Evolutionary conservation across 768 basidiomycete genomes (phyloP).

Genomic region (Hydnum rufescens): DNA sequence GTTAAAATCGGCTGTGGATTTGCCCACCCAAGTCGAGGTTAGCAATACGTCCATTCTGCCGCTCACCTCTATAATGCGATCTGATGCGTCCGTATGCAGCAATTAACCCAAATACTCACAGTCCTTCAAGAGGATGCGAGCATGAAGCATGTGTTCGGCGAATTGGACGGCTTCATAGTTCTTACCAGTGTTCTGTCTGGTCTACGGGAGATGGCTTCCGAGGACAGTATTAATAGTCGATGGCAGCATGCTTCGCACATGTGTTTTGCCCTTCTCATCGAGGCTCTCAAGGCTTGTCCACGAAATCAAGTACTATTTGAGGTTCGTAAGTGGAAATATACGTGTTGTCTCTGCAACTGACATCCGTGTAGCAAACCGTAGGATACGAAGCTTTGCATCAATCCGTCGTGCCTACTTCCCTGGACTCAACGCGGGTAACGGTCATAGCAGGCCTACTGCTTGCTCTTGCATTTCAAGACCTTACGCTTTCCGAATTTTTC

Average conservation of each 20-base stretch:
- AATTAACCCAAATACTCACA: slow-evolving; percentile 35
- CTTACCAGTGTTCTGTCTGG: slow-evolving; percentile 55
- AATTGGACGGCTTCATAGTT: slow-evolving; percentile 62
- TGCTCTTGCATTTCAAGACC: slow-evolving; percentile 45
- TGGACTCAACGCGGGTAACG: no score
- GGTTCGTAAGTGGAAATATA: slow-evolving; percentile 20
- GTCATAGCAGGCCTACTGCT: no score
- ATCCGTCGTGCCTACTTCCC: slow-evolving; percentile 26
- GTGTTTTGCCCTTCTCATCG: slow-evolving; percentile 13
- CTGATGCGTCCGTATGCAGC: slow-evolving; percentile 5
- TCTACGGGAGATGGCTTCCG: slow-evolving; percentile 17
- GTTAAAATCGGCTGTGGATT: slow-evolving; percentile 31
- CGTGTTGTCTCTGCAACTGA: neutral
- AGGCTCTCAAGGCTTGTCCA: slow-evolving; percentile 34
- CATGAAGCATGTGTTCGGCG: slow-evolving; percentile 60
- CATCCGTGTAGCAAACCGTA: slow-evolving; percentile 26
- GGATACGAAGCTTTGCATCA: slow-evolving; percentile 45
- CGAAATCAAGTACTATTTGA: slow-evolving; percentile 45
- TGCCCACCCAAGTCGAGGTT: slow-evolving; percentile 33
- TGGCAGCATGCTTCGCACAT: neutral
- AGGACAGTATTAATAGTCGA: slow-evolving; percentile 3
- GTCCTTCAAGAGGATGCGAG: slow-evolving; percentile 43
- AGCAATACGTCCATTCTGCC: neutral
- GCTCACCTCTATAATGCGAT: neutral
- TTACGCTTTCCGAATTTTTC: slow-evolving; percentile 38